These are phyloP conservation scores for Calycina herbarum DNA, from an alignment of 2,329 filamentous ascomycete genomes.

Conservation along the genomic window DNA sequence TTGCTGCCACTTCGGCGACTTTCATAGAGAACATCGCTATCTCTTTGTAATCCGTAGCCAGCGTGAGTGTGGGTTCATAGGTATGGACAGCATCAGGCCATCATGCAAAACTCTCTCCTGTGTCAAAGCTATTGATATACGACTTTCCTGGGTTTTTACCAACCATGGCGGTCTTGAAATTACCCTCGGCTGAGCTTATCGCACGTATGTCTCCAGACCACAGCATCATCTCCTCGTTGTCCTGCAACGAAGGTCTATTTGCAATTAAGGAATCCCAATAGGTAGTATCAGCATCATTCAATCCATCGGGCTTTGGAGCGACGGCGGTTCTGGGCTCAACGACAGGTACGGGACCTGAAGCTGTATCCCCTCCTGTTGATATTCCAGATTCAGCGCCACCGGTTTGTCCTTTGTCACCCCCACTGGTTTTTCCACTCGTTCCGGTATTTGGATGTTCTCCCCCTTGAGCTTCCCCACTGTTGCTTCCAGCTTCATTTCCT, in stretches of 20 bases:
- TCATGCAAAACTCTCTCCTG: background rate
- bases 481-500: background rate
- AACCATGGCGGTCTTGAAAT: background rate
- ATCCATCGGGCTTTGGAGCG: background rate
- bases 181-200: background rate
- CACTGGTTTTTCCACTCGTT: background rate
- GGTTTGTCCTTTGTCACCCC: background rate
- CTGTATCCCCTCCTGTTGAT: background rate
- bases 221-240: background rate
- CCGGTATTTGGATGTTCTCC: background rate
- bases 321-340: background rate
- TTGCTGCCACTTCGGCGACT: background rate
- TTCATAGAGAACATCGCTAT: background rate
- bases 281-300: background rate
- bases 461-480: background rate
- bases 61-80: background rate
- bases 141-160: background rate
- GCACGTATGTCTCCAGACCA: background rate
- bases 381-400: background rate
- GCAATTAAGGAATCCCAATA: background rate
- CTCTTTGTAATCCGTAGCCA: background rate
- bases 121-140: background rate
- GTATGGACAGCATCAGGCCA: background rate
- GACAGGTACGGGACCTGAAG: background rate
- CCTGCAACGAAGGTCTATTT: background rate